phyloP scores from a whole-genome alignment of 345 rosid species.

The Eucalyptus fibrosa region DNA sequence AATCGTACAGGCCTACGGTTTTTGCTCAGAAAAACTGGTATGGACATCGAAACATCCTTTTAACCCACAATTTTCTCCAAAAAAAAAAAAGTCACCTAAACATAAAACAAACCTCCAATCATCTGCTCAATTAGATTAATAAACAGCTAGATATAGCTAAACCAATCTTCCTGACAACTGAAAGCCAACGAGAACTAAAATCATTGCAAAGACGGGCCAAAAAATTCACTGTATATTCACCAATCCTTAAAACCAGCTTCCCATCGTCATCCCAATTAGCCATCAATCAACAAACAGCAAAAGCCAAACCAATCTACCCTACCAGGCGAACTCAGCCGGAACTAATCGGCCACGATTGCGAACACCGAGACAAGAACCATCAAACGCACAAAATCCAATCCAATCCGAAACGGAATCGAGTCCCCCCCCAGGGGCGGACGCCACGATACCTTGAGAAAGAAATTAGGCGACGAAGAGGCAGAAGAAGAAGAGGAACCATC shows the following conservation, averaged over 20 bases:
- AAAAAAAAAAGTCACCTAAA: neutral
- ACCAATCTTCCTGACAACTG: neutral
- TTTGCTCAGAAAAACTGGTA: neutral
- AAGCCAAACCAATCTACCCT: neutral
- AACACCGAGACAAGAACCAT: neutral
- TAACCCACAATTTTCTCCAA: neutral
- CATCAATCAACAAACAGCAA: neutral
- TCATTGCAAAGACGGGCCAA: neutral
- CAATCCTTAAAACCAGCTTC: neutral
- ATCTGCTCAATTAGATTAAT: neutral
- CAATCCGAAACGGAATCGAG: neutral
- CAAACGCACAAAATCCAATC: neutral
- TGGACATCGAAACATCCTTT: neutral
- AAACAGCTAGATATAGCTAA: neutral
- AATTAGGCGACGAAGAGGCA: conserved; percentile 27
- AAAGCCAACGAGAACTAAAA: neutral
- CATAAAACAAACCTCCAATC: neutral
- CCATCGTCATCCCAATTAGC: neutral
- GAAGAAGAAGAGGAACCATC: conserved; percentile 29
- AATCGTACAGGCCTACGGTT: neutral
- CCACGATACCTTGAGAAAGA: conserved; percentile 42
- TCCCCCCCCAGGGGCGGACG: neutral
- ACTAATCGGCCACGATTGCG: neutral
- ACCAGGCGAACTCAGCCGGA: neutral
- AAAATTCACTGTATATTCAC: neutral